Percentiles rank a stretch among this genome's conserved stretches.
phyloP scores from a whole-genome alignment of 345 rosid species.

The Salix koriyanagi region DNA sequence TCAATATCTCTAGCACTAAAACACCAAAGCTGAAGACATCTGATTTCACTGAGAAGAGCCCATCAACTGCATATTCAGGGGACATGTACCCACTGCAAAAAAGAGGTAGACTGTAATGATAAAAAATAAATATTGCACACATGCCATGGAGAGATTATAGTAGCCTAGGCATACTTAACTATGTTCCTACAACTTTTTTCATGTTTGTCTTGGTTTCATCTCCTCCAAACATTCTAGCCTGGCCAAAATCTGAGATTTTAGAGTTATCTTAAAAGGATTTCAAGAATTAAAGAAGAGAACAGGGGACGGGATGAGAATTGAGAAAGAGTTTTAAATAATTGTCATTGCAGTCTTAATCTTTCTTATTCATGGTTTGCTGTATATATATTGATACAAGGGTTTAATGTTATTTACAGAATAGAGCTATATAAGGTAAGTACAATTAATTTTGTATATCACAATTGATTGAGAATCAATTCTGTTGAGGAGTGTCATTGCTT shows the following conservation, averaged over 20 bases:
- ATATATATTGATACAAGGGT: too few relatives aligned
- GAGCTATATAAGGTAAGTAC: too few relatives aligned
- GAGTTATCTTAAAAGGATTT: background rate
- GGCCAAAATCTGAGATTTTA: conserved; percentile 18
- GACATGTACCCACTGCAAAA: background rate
- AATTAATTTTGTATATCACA: too few relatives aligned
- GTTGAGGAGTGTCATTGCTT: too few relatives aligned
- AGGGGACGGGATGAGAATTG: too few relatives aligned
- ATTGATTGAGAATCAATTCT: too few relatives aligned
- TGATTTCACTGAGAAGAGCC: conserved; percentile 13
- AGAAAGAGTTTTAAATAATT: too few relatives aligned
- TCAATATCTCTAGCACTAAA: conserved; percentile 2
- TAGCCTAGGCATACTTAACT: background rate
- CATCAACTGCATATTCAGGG: conserved; percentile 8
- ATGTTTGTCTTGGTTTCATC: conserved; percentile 7
- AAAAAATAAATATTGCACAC: background rate
- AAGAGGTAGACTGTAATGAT: background rate
- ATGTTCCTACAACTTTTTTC: conserved; percentile 13
- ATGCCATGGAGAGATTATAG: background rate
- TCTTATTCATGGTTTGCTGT: too few relatives aligned
- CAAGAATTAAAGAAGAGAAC: too few relatives aligned
- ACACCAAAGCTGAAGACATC: conserved; percentile 17
- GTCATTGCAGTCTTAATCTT: too few relatives aligned
- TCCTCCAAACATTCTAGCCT: conserved; percentile 13
- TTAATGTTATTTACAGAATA: too few relatives aligned